Conservation (phyloP, 208 protist genomes). For the Balamuthia mandrillaris region DNA sequence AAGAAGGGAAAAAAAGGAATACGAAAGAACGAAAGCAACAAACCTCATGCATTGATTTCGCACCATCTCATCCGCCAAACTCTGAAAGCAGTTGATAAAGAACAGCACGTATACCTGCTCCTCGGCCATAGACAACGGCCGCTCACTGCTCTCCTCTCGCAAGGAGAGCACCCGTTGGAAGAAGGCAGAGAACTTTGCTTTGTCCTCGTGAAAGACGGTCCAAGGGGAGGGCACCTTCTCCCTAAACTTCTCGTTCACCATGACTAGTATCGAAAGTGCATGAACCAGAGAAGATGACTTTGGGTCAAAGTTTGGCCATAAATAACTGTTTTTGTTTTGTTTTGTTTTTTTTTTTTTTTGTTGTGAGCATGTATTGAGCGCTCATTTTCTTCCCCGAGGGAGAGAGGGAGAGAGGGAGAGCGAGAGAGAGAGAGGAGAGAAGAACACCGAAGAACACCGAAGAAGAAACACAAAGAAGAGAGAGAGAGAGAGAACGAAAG, state of each 20-base stretch:
- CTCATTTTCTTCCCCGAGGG: not conserved
- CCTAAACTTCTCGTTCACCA: constrained; percentile 56
- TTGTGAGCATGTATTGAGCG: not conserved
- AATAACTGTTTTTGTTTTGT: not conserved
- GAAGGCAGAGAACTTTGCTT: constrained; percentile 34
- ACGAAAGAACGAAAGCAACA: not conserved
- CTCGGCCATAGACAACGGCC: not conserved
- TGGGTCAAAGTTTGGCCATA: constrained; percentile 53
- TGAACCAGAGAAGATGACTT: not conserved
- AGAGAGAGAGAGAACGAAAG: not conserved
- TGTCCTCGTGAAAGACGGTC: not conserved
- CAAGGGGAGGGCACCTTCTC: constrained; percentile 32
- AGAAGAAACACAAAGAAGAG: not conserved
- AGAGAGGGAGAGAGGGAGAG: not conserved
- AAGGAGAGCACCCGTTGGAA: constrained; percentile 27
- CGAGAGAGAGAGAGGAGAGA: not conserved
- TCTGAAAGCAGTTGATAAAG: constrained; percentile 57
- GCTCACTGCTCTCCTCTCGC: not conserved
- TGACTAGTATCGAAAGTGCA: constrained; percentile 57
- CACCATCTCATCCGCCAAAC: constrained; percentile 49
- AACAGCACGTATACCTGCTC: constrained; percentile 38
- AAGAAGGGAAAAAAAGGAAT: not conserved
- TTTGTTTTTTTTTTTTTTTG: not conserved
- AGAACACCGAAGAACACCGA: not conserved
- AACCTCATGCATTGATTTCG: constrained; percentile 43